Evolutionary conservation across 768 basidiomycete genomes (phyloP).

Genomic region (Suillus fuscotomentosus): DNA sequence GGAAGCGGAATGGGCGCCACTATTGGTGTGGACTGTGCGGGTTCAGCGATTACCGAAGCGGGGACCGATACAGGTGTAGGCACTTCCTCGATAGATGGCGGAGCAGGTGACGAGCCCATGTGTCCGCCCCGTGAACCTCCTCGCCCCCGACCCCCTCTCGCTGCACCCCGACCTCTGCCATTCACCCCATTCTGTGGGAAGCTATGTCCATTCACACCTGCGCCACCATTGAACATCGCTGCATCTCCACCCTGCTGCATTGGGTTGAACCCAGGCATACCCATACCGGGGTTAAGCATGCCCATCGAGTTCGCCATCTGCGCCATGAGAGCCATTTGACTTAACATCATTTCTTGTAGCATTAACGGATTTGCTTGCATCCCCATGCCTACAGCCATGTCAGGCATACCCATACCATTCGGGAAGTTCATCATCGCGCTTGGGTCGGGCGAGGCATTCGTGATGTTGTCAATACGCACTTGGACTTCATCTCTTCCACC

Average conservation of each 20-base stretch:
- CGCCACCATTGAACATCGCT: conserved; percentile 43
- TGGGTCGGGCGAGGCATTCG: conserved; percentile 49
- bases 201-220: conserved; percentile 17
- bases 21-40: conserved; percentile 14
- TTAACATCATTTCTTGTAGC: conserved; percentile 90
- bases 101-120: conserved; percentile 22
- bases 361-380: conserved; percentile 64
- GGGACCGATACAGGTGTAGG: conserved; percentile 1
- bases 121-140: conserved; percentile 50
- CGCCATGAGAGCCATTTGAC: conserved; percentile 90
- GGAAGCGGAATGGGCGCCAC: conserved; percentile 24
- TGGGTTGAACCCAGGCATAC: conserved; percentile 55
- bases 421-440: conserved; percentile 44
- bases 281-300: conserved; percentile 60
- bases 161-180: conserved; percentile 44
- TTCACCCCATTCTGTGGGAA: conserved; percentile 24
- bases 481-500: conserved; percentile 69
- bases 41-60: conserved; percentile 18
- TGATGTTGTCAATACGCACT: conserved; percentile 77
- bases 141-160: conserved; percentile 44
- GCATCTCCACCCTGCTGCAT: conserved; percentile 50
- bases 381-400: conserved; percentile 59
- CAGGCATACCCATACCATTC: conserved; percentile 45
- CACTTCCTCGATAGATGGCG: conserved; percentile 12
- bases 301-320: conserved; percentile 88